These are phyloP conservation scores for Botryosphaeria dothidea DNA, from an alignment of 2,329 filamentous ascomycete species.

Conservation along the genomic window DNA sequence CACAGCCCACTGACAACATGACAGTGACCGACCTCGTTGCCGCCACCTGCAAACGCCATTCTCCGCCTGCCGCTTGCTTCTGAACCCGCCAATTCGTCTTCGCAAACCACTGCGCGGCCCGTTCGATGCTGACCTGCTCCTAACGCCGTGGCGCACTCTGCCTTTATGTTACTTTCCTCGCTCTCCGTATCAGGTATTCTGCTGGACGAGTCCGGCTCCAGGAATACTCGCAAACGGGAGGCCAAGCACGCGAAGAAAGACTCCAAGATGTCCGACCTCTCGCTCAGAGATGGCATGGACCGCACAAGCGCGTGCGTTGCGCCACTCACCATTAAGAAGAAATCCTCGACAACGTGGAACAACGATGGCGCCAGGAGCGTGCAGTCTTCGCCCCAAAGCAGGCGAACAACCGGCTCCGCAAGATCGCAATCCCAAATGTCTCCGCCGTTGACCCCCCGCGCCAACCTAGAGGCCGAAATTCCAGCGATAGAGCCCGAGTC, in stretches of 20 bases:
- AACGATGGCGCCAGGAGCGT: neutral
- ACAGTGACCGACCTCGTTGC: neutral
- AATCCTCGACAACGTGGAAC: constrained; percentile 17
- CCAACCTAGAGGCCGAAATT: constrained; percentile 55
- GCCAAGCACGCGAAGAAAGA: constrained; percentile 12
- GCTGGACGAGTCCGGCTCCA: constrained; percentile 5
- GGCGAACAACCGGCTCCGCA: neutral
- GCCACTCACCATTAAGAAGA: constrained; percentile 26
- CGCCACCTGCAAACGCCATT: neutral
- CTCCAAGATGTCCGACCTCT: constrained; percentile 17
- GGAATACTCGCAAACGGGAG: constrained; percentile 4
- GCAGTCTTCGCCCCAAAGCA: constrained; percentile 12
- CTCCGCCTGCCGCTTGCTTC: neutral
- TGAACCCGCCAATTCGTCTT: neutral
- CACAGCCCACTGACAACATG: constrained; percentile 14
- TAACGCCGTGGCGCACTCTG: neutral
- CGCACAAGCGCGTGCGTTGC: constrained; percentile 29
- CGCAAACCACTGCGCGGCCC: neutral
- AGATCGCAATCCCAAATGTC: constrained; percentile 62
- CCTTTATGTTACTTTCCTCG: constrained; percentile 16
- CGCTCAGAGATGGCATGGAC: constrained; percentile 6
- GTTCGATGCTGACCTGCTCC: constrained; percentile 4
- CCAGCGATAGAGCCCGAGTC: constrained; percentile 50
- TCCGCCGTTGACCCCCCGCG: constrained; percentile 73
- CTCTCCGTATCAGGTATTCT: constrained; percentile 8